Percentiles rank a stretch among this genome's conserved stretches.
These are phyloP conservation scores for Alternaria novae-zelandiae DNA, from an alignment of 2,329 filamentous ascomycete species.

Conservation along the genomic window DNA sequence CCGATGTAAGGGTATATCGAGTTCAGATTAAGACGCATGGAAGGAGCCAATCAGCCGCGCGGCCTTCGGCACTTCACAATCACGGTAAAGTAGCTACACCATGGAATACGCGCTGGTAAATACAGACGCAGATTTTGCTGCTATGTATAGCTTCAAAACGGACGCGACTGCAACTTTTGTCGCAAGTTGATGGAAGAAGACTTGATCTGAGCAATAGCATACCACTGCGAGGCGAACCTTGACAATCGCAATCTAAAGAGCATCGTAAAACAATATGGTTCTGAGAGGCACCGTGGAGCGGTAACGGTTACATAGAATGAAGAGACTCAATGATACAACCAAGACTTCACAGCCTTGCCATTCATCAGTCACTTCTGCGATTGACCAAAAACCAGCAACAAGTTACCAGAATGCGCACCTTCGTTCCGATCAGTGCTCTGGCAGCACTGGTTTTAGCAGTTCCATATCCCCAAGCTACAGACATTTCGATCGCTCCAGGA, in stretches of 20 bases:
- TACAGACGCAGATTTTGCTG: not conserved
- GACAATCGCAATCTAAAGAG: slow-evolving; percentile 11
- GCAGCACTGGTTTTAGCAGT: slow-evolving; percentile 10
- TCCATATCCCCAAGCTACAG: slow-evolving; percentile 16
- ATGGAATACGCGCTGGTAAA: slow-evolving; percentile 11
- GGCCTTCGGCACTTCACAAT: slow-evolving; percentile 17
- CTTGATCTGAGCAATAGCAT: not conserved
- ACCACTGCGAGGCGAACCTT: slow-evolving; percentile 19
- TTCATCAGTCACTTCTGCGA: not conserved
- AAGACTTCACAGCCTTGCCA: not conserved
- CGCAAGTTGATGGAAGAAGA: slow-evolving; percentile 9
- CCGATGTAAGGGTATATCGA: slow-evolving; percentile 20
- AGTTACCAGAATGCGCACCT: slow-evolving; percentile 17
- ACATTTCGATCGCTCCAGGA: not conserved
- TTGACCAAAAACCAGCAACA: not conserved
- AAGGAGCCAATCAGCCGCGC: slow-evolving; percentile 26
- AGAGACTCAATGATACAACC: slow-evolving; percentile 5
- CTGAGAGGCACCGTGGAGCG: not conserved
- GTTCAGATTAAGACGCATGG: slow-evolving; percentile 26
- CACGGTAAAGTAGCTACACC: slow-evolving; percentile 24
- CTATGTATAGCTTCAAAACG: slow-evolving; percentile 23
- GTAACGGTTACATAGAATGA: slow-evolving; percentile 10
- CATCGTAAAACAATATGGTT: slow-evolving; percentile 14
- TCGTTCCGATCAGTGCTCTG: slow-evolving; percentile 12
- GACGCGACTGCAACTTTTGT: slow-evolving; percentile 4